phyloP scores from a whole-genome alignment of 345 rosid species.

The Syzygium jambos region DNA sequence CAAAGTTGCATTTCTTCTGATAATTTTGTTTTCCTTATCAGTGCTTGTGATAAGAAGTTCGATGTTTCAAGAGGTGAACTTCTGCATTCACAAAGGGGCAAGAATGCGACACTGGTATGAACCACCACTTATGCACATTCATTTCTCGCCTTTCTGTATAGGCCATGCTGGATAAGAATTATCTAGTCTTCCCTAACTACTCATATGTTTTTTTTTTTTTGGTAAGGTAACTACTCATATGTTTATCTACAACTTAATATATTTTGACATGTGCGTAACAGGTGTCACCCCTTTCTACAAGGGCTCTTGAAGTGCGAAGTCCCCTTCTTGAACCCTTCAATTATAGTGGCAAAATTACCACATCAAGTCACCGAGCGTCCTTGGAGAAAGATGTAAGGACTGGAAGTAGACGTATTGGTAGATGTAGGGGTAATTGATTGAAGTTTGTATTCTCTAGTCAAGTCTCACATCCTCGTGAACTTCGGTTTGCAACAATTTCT shows the following conservation, averaged over 20 bases:
- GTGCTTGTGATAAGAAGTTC: constrained; percentile 61
- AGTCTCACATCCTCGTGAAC: background rate
- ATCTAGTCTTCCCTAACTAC: background rate
- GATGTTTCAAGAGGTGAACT: constrained; percentile 21
- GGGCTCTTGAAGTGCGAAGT: constrained; percentile 26
- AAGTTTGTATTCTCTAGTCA: background rate
- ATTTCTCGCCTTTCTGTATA: background rate
- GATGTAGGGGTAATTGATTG: background rate
- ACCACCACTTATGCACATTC: constrained; percentile 4
- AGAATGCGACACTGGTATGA: constrained; percentile 32
- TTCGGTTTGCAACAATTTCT: background rate
- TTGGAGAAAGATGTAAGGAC: constrained; percentile 75
- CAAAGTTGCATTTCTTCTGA: background rate
- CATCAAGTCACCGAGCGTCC: constrained; percentile 48
- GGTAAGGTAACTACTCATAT: background rate
- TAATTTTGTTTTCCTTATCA: constrained; percentile 9
- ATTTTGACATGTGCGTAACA: constrained; percentile 2
- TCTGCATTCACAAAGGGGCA: constrained; percentile 22
- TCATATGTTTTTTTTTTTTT: background rate
- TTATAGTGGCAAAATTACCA: constrained; percentile 9
- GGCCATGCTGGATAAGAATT: background rate
- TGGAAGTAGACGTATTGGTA: background rate
- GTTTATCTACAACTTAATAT: background rate
- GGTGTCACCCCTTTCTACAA: constrained; percentile 35
- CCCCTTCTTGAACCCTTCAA: constrained; percentile 26